Evolutionary conservation across 2,329 filamentous ascomycete species (phyloP).

Genomic region (Neurospora sp.): DNA sequence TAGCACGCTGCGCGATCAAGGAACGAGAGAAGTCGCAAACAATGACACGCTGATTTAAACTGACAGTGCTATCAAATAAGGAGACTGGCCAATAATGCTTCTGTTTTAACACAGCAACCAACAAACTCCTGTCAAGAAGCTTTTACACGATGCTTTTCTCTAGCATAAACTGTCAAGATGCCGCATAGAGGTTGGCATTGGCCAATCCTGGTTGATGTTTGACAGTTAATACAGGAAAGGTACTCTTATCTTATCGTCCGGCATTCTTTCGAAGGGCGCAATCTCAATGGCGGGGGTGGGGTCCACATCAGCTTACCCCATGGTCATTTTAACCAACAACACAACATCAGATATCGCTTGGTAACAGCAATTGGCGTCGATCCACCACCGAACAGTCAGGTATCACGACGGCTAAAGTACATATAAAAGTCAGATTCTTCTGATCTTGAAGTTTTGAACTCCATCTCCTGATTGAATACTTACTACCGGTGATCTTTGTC

Average conservation of each 20-base stretch:
- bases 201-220: neutral
- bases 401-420: neutral
- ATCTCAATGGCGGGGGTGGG: neutral
- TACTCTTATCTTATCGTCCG: neutral
- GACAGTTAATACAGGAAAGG: neutral
- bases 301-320: neutral
- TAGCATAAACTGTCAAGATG: neutral
- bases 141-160: neutral
- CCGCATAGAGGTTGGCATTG: neutral
- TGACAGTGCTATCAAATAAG: neutral
- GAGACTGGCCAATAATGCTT: neutral
- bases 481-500: neutral
- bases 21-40: neutral
- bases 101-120: neutral
- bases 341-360: neutral
- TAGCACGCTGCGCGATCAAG: neutral
- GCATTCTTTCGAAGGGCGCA: neutral
- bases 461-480: neutral
- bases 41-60: neutral
- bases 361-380: neutral
- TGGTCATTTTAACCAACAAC: neutral
- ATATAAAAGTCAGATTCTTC: neutral
- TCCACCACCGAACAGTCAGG: neutral
- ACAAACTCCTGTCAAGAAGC: neutral
- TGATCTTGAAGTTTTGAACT: neutral